These are phyloP conservation scores for Pythium phragmiticola DNA, from an alignment of 352 stramenopile genomes.

Conservation along the genomic window DNA sequence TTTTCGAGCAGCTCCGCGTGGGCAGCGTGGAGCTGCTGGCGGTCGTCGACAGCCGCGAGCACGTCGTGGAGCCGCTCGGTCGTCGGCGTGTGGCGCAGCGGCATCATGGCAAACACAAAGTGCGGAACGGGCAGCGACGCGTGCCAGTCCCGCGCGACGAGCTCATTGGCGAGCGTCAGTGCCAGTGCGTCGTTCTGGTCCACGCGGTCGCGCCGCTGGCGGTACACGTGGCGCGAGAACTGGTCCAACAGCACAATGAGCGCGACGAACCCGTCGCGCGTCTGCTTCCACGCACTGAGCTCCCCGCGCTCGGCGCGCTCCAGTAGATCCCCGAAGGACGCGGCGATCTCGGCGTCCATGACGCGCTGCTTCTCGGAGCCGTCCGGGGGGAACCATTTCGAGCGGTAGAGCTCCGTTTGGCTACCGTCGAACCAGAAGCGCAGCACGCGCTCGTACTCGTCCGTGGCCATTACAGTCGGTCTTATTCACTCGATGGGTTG, in stretches of 20 bases:
- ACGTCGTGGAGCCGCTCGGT: constrained; percentile 51
- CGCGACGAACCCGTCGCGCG: constrained; percentile 53
- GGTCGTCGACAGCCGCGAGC: constrained; percentile 48
- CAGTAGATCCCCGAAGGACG: constrained; percentile 41
- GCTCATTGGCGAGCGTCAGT: constrained; percentile 41
- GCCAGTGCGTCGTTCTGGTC: constrained; percentile 49
- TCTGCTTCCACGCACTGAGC: constrained; percentile 46
- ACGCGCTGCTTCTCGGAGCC: constrained; percentile 45
- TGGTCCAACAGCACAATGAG: constrained; percentile 88
- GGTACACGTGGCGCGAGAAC: constrained; percentile 81
- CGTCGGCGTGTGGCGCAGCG: constrained; percentile 76
- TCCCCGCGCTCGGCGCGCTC: constrained; percentile 41
- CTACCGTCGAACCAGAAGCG: constrained; percentile 66
- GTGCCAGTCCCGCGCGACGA: constrained; percentile 56
- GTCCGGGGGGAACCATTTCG: constrained; percentile 64
- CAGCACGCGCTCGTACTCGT: constrained; percentile 32
- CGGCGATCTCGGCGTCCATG: constrained; percentile 42
- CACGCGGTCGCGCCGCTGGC: constrained; percentile 32
- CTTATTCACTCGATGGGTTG: background rate
- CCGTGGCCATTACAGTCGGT: background rate
- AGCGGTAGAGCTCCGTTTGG: constrained; percentile 44
- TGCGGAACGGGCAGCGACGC: constrained; percentile 41
- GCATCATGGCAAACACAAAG: constrained; percentile 87
- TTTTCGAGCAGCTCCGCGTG: constrained; percentile 71
- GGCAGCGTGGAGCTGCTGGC: constrained; percentile 42